phyloP scores from a whole-genome alignment of 2,329 filamentous ascomycete species.

The Botrytis fragariae region DNA sequence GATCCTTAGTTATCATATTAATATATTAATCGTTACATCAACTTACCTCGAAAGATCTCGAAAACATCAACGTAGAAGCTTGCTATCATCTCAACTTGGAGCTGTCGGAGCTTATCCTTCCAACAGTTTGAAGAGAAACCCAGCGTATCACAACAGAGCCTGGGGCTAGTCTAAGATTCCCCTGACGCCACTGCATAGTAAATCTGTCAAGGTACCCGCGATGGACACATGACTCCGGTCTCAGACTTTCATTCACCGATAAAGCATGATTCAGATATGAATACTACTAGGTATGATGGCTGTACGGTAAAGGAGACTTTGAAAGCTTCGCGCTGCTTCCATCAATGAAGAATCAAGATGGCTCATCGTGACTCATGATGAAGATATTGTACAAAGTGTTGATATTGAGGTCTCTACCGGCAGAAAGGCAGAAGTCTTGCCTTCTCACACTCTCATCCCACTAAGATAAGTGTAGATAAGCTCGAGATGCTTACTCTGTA shows the following conservation, averaged over 20 bases:
- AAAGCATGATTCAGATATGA: neutral
- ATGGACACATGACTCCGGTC: constrained; percentile 9
- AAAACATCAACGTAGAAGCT: neutral
- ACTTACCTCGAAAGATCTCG: neutral
- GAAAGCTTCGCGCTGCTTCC: neutral
- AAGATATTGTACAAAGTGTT: neutral
- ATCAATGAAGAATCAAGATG: neutral
- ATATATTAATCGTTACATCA: neutral
- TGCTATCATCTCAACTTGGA: neutral
- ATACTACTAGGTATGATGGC: neutral
- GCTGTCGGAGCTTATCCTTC: neutral
- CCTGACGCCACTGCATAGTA: constrained; percentile 10
- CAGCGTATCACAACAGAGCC: neutral
- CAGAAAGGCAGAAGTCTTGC: too few species aligned
- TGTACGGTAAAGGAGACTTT: neutral
- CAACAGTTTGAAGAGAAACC: neutral
- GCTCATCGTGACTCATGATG: neutral
- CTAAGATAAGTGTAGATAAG: neutral
- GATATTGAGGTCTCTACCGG: neutral
- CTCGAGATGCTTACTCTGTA: neutral
- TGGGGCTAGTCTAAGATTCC: neutral
- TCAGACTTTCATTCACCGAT: constrained; percentile 6
- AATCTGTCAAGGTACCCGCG: constrained; percentile 9
- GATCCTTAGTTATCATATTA: neutral
- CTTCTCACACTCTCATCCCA: neutral